Evolutionary conservation across 805 yeast species (phyloP).

Genomic region (Geotrichum ghanense): DNA sequence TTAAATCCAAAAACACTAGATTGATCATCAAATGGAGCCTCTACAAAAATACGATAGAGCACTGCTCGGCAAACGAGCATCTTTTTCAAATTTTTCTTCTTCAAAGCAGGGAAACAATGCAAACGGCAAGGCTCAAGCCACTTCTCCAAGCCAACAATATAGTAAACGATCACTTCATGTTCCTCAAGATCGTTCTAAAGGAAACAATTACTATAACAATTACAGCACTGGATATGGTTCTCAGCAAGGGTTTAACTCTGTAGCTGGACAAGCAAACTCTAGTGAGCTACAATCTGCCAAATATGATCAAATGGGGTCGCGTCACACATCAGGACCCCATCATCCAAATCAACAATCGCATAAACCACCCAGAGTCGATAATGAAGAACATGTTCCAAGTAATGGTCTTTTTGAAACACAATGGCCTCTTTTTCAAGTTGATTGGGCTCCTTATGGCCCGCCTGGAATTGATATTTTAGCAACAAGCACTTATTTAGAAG

Average conservation of each 20-base stretch:
- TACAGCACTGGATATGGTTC: not conserved
- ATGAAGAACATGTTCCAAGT: constrained; percentile 17
- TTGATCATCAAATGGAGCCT: not conserved
- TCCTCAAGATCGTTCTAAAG: not conserved
- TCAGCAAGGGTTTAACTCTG: not conserved
- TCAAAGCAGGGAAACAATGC: constrained; percentile 1
- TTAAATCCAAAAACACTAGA: too few species aligned
- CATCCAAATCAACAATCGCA: constrained; percentile 10
- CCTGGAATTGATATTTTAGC: constrained; percentile 42
- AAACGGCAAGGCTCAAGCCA: not conserved
- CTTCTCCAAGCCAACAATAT: not conserved
- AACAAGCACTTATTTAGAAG: constrained; percentile 72
- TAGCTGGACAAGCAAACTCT: not conserved
- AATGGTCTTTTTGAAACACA: constrained; percentile 37
- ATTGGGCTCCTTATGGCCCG: constrained; percentile 35
- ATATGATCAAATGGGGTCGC: not conserved
- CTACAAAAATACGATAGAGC: constrained; percentile 13
- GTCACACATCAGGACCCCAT: not conserved
- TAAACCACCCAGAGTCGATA: constrained; percentile 18
- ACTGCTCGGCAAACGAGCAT: constrained; percentile 18
- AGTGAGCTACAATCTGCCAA: not conserved
- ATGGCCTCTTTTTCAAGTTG: constrained; percentile 40
- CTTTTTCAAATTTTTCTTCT: constrained; percentile 19
- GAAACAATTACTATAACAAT: not conserved
- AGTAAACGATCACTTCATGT: not conserved